These are phyloP conservation scores for Aspergillus avenaceus DNA, from an alignment of 495 filamentous ascomycete genomes.

Conservation along the genomic window DNA sequence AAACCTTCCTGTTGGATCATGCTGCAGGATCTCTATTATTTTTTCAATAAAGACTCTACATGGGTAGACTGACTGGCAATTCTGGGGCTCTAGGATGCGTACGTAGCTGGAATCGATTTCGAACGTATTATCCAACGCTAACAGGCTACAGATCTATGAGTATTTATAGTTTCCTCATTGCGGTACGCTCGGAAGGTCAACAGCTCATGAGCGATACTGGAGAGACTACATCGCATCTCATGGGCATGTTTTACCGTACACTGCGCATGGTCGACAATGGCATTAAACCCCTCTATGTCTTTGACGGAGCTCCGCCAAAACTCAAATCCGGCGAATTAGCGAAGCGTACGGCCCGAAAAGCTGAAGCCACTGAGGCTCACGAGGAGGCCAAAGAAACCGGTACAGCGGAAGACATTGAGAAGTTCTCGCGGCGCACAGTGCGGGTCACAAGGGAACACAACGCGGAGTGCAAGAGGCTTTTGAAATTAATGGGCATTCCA, in stretches of 20 bases:
- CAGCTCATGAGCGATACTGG: constrained; percentile 91
- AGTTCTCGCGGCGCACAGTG: constrained; percentile 92
- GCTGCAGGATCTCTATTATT: background rate
- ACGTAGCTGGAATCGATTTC: constrained; percentile 30
- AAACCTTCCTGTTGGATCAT: background rate
- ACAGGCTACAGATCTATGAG: constrained; percentile 76
- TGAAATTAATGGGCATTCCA: constrained; percentile 93
- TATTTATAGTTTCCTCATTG: constrained; percentile 97
- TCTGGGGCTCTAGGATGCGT: constrained; percentile 69
- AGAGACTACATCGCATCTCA: constrained; percentile 94
- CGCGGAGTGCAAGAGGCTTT: constrained; percentile 81
- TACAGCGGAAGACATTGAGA: constrained; percentile 94
- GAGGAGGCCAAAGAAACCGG: constrained; percentile 97
- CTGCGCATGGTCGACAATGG: constrained; percentile 97
- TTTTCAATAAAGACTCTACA: background rate
- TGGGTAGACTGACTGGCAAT: constrained; percentile 13
- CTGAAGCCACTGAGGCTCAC: constrained; percentile 79
- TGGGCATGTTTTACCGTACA: constrained; percentile 99
- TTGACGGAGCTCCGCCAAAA: constrained; percentile 94
- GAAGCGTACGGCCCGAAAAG: constrained; percentile 86
- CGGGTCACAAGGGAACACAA: constrained; percentile 96
- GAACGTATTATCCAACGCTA: constrained; percentile 11
- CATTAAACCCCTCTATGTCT: constrained; percentile 97
- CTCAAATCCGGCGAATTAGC: constrained; percentile 95
- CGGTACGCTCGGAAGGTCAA: constrained; percentile 92